Evolutionary conservation across 306 rosid species (phyloP).

Genomic region (Vigna mungo): DNA sequence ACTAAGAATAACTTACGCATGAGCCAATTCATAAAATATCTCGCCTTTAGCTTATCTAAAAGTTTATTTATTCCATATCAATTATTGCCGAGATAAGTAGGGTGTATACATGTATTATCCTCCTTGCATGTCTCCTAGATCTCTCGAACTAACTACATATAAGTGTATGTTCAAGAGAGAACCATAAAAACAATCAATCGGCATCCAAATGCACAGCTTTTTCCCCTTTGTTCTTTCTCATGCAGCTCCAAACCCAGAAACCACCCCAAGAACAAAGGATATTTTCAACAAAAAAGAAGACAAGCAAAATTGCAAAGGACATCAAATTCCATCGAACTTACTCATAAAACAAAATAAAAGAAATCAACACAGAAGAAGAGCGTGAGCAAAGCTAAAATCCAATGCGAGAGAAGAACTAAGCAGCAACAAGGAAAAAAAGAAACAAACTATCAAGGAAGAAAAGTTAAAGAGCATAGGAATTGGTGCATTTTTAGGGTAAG

Average conservation of each 20-base stretch:
- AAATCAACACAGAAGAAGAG: not conserved
- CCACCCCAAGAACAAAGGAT: not conserved
- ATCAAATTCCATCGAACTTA: not conserved
- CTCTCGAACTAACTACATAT: not conserved
- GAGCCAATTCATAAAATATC: not conserved
- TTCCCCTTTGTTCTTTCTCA: not conserved
- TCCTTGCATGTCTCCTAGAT: slow-evolving; percentile 25
- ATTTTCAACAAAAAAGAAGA: slow-evolving; percentile 10
- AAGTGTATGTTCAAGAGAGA: not conserved
- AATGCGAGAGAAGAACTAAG: not conserved
- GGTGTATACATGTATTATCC: not conserved
- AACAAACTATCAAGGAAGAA: not conserved
- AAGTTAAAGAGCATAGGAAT: not conserved
- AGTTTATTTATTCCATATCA: not conserved
- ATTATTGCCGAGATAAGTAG: not conserved
- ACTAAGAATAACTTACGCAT: not conserved
- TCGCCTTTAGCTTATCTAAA: not conserved
- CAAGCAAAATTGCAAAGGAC: not conserved
- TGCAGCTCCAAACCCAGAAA: not conserved
- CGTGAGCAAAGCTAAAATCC: not conserved
- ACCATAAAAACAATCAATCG: not conserved
- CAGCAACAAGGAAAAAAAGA: not conserved
- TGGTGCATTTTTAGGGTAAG: slow-evolving; percentile 23
- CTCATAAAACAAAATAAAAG: not conserved
- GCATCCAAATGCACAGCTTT: not conserved